Base-by-base conservation (phyloP, 1,284 basidiomycete genomes). In the Naganishia sp. region DNA sequence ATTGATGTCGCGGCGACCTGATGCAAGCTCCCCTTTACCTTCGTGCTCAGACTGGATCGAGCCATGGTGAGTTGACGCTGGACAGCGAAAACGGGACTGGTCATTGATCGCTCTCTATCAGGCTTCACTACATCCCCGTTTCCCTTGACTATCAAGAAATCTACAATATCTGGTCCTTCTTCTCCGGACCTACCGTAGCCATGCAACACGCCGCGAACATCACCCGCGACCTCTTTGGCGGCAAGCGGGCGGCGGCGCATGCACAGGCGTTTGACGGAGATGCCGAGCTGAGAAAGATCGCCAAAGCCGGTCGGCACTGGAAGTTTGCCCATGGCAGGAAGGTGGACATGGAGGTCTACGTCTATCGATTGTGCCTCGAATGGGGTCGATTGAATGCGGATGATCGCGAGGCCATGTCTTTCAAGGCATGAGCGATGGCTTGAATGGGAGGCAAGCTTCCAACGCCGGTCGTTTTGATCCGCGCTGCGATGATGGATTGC, bases 121-220 rank as follows among this genome's bases (percentile, higher is more conserved):
- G 91, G 93, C 83, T 96, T 49, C 94, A 97, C 79, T 96, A 87
- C 77, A 92, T 97, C 69, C 94, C 94, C 0, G 80, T 96, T 42
- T 92, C 92, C 0, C 83, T 89, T 33, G 84, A 87, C 4, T 96
- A 95, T 78, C 82, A 85, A 64, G 94, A 96, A 79, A 86, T 97
- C 59, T 95, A 96, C 81, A 94, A 95, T 74, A 86, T 97, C 64
- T 86, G 90, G 75, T 84, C 90, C 4, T 96, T 88, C 82, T 96
- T 95, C 81, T 90, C 90, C 0, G 92, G 92, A 2, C 86, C 88
- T 2, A 85, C 89, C 0, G 76, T 81, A 6, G 82, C 86, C 1
- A 86, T 87, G 65, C 78, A 89, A 15, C 76, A 82, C 18, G 82
- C 84, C 0, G 82, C 84, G 46, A 88, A 79, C 67, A 61, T 72